Conservation (phyloP, 768 basidiomycete species). For the Paxillus rubicundulus region DNA sequence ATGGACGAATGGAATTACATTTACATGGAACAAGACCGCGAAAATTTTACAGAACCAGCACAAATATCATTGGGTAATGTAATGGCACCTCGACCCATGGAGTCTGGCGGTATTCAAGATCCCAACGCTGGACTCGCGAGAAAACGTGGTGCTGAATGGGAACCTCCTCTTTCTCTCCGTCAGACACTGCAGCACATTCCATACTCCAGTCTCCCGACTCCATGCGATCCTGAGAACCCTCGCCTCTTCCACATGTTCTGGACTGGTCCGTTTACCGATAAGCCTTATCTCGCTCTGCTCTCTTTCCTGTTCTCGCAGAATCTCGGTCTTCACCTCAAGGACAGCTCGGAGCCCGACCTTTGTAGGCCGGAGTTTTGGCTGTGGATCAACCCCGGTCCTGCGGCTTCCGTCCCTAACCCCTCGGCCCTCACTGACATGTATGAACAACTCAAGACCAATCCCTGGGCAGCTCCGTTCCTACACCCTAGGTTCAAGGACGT, state of each 20-base stretch:
- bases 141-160: slow-evolving; percentile 62
- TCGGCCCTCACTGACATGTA: slow-evolving; percentile 81
- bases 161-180: slow-evolving; percentile 46
- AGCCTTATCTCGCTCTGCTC: slow-evolving; percentile 91
- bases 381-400: slow-evolving; percentile 99
- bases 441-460: slow-evolving; percentile 73
- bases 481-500: slow-evolving; percentile 89
- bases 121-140: slow-evolving; percentile 55
- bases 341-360: slow-evolving; percentile 37
- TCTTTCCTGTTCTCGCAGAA: slow-evolving; percentile 98
- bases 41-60: slow-evolving; percentile 38
- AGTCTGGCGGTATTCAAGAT: slow-evolving; percentile 37
- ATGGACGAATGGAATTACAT: slow-evolving; percentile 87
- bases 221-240: slow-evolving; percentile 84
- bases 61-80: slow-evolving; percentile 32
- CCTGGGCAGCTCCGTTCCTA: slow-evolving; percentile 94
- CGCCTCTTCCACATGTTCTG: slow-evolving; percentile 99
- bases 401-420: slow-evolving; percentile 84
- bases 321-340: slow-evolving; percentile 70
- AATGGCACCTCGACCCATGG: slow-evolving; percentile 28
- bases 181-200: slow-evolving; percentile 53
- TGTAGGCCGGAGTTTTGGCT: slow-evolving; percentile 96
- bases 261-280: slow-evolving; percentile 98
- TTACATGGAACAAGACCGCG: slow-evolving; percentile 62
- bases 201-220: slow-evolving; percentile 50